Percentiles rank a stretch among this genome's conserved stretches.
Evolutionary conservation across 306 rosid genomes (phyloP).

Genomic region (Heteromeles arbutifolia): DNA sequence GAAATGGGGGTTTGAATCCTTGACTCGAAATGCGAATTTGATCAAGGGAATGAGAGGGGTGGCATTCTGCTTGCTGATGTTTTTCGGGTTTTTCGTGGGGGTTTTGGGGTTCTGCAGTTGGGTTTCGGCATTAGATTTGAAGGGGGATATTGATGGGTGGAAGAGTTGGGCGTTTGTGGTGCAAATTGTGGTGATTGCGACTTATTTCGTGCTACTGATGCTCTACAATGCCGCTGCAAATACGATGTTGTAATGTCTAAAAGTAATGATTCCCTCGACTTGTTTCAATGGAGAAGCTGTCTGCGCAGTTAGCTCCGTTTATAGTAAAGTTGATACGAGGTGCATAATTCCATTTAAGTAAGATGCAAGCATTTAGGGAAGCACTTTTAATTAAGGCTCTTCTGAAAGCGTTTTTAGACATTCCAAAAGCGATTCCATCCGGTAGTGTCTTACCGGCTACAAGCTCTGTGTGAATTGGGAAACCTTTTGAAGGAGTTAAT

Average conservation of each 20-base stretch:
- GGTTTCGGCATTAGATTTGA: constrained; percentile 6
- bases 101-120: constrained; percentile 26
- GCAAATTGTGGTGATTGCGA: constrained; percentile 47
- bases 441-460: too few species aligned
- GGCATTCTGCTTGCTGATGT: constrained; percentile 26
- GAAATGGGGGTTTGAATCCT: constrained; percentile 35
- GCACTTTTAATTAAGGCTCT: not conserved
- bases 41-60: constrained; percentile 35
- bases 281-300: not conserved
- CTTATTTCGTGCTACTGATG: constrained; percentile 29
- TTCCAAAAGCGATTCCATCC: too few species aligned
- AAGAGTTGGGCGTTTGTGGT: constrained; percentile 41
- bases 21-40: constrained; percentile 36
- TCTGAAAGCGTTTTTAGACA: too few species aligned
- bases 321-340: too few species aligned
- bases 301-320: not conserved
- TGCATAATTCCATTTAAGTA: not conserved
- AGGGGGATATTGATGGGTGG: constrained; percentile 28
- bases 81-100: constrained; percentile 28
- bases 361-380: too few species aligned
- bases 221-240: constrained; percentile 50
- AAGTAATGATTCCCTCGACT: not conserved
- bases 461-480: not conserved
- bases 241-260: constrained; percentile 10
- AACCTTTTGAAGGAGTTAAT: not conserved